A percentile compares a stretch with the other conserved stretches of the same genome.
Evolutionary conservation across 306 rosid genomes (phyloP).

Genomic region (Sechiopsis laciniata): DNA sequence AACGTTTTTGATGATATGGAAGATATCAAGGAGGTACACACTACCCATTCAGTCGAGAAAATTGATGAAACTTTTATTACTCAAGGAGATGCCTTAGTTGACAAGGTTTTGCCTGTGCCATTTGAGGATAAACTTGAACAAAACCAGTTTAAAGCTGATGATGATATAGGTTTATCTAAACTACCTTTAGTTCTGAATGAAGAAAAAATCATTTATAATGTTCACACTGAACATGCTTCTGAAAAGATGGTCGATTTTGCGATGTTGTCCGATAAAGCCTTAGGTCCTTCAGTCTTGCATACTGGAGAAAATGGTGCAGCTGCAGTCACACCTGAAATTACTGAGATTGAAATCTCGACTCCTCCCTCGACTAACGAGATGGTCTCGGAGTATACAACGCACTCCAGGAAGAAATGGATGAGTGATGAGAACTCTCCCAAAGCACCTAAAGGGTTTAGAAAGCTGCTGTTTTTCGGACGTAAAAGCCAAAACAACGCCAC

Average conservation of each 20-base stretch:
- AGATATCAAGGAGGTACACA: constrained; percentile 34
- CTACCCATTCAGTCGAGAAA: constrained; percentile 35
- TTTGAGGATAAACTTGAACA: constrained; percentile 26
- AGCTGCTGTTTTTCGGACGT: constrained; percentile 86
- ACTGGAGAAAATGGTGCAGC: constrained; percentile 34
- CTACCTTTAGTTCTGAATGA: constrained; percentile 38
- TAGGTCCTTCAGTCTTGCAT: constrained; percentile 28
- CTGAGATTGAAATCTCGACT: constrained; percentile 49
- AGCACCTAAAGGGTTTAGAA: constrained; percentile 70
- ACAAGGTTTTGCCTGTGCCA: constrained; percentile 24
- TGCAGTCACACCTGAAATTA: constrained; percentile 32
- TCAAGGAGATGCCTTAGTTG: constrained; percentile 27
- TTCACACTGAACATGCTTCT: constrained; percentile 23
- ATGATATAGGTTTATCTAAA: constrained; percentile 32
- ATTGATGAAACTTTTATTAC: constrained; percentile 25
- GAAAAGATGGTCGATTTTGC: constrained; percentile 29
- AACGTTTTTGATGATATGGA: constrained; percentile 24
- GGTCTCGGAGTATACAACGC: constrained; percentile 33
- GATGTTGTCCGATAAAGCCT: constrained; percentile 38
- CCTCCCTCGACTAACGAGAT: constrained; percentile 54
- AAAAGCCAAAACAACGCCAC: constrained; percentile 42
- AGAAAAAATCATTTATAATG: constrained; percentile 32
- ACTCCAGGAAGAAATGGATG: constrained; percentile 90
- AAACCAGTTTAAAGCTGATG: constrained; percentile 27
- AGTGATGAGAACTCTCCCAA: constrained; percentile 70